phyloP scores from a whole-genome alignment of 768 basidiomycete species.

The Paxillus involutus region DNA sequence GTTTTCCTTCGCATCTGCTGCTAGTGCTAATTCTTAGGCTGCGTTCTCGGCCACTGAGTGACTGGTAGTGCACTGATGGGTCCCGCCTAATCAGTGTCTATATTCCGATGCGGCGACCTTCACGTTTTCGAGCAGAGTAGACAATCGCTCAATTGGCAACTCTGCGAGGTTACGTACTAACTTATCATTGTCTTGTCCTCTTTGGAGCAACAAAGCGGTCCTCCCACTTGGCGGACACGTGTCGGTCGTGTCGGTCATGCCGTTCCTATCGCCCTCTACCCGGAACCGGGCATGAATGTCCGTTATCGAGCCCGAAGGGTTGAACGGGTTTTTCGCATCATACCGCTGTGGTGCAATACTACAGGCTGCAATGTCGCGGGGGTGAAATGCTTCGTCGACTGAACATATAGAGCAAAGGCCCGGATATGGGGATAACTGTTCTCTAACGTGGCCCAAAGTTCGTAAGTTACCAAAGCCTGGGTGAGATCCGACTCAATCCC shows the following conservation, averaged over 20 bases:
- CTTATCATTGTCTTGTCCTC: not conserved
- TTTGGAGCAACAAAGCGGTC: conserved; percentile 8
- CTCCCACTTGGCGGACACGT: not conserved
- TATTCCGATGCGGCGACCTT: conserved; percentile 29
- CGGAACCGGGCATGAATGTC: not conserved
- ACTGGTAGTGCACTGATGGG: too few species aligned
- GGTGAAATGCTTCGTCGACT: not conserved
- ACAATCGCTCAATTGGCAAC: conserved; percentile 7
- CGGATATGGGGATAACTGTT: too few species aligned
- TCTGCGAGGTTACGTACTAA: conserved; percentile 14
- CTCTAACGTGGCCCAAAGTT: too few species aligned
- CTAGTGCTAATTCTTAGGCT: too few species aligned
- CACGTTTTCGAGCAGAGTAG: conserved; percentile 1
- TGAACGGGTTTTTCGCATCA: not conserved
- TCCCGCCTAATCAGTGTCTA: not conserved
- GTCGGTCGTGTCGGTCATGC: conserved; percentile 1
- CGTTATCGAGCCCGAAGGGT: conserved; percentile 2
- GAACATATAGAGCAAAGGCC: too few species aligned
- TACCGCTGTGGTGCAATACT: not conserved
- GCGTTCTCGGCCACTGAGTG: too few species aligned
- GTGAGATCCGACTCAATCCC: not conserved
- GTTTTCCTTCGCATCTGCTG: too few species aligned
- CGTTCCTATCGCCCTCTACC: conserved; percentile 22
- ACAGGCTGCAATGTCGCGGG: not conserved
- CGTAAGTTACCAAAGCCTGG: not conserved